phyloP scores from a whole-genome alignment of 495 filamentous ascomycete genomes.

The Podospora australis region DNA sequence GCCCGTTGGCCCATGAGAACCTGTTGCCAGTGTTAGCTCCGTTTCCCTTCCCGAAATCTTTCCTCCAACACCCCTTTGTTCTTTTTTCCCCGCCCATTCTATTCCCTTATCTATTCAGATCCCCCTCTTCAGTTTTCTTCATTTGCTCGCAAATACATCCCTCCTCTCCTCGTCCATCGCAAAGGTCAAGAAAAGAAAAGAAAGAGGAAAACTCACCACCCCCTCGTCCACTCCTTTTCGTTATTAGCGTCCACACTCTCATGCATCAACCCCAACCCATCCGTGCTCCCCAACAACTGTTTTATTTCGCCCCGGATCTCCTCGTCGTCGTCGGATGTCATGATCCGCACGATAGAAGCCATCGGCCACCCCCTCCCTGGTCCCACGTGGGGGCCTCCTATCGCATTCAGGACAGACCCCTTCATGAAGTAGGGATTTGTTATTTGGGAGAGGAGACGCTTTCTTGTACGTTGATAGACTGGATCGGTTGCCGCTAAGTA shows the following conservation, averaged over 20 bases:
- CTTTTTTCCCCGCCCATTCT: no score
- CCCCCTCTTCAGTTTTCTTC: slow-evolving; percentile 18
- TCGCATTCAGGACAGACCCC: slow-evolving; percentile 45
- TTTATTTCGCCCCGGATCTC: slow-evolving; percentile 44
- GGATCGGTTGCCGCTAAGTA: slow-evolving; percentile 38
- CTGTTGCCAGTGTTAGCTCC: no score
- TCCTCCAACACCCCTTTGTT: no score
- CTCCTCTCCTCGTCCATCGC: no score
- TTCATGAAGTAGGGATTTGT: slow-evolving; percentile 53
- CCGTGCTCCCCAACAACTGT: slow-evolving; percentile 46
- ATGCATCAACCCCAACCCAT: slow-evolving; percentile 54
- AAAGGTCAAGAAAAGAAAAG: not conserved
- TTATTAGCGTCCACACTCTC: slow-evolving; percentile 54
- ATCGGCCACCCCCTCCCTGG: slow-evolving; percentile 56
- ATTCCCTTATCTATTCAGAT: no score
- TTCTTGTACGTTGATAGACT: slow-evolving; percentile 47
- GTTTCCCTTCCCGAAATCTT: no score
- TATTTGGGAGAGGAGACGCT: slow-evolving; percentile 35
- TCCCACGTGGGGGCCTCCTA: slow-evolving; percentile 52
- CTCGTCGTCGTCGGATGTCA: slow-evolving; percentile 36
- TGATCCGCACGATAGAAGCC: slow-evolving; percentile 43
- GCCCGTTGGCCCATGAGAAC: slow-evolving; percentile 65
- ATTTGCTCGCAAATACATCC: not conserved
- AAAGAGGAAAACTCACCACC: slow-evolving; percentile 38
- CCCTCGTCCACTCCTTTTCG: slow-evolving; percentile 48